These are phyloP conservation scores for maize (Zea mays) DNA, from an alignment of 176 grass and related monocot genomes.

Conservation along the genomic window DNA sequence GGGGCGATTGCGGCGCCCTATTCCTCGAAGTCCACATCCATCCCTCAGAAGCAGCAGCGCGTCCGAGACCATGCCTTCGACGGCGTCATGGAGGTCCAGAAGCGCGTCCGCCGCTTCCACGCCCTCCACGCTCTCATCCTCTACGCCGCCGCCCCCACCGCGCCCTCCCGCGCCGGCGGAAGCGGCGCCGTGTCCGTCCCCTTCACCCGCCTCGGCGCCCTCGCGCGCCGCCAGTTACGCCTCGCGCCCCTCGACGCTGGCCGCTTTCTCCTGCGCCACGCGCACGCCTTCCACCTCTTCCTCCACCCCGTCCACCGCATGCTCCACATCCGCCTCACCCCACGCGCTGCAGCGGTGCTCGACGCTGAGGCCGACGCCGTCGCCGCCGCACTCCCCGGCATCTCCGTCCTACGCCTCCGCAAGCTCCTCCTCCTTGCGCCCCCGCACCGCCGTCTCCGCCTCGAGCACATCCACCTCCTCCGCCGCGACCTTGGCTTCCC, in stretches of 20 bases:
- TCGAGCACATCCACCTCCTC: conserved; percentile 76
- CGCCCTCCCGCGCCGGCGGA: conserved; percentile 13
- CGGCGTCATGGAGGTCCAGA: conserved; percentile 83
- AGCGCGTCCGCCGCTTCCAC: conserved; percentile 66
- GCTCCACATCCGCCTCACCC: conserved; percentile 79
- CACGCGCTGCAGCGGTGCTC: conserved; percentile 53
- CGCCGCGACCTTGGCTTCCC: conserved; percentile 70
- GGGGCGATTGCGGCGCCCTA: neutral
- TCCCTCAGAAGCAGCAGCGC: conserved; percentile 73
- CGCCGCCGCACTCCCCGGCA: conserved; percentile 29
- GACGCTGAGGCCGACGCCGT: conserved; percentile 48
- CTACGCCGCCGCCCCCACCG: conserved; percentile 44
- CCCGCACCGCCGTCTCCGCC: conserved; percentile 57
- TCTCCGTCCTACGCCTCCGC: conserved; percentile 56
- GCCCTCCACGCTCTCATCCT: conserved; percentile 61
- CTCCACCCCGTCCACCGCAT: conserved; percentile 83
- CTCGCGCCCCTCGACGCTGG: conserved; percentile 55
- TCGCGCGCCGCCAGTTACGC: conserved; percentile 68
- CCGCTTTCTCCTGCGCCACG: conserved; percentile 76
- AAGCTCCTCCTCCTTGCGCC: conserved; percentile 75
- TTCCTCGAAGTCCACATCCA: conserved; percentile 75
- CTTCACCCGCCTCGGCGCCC: conserved; percentile 55
- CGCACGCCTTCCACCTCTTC: conserved; percentile 88
- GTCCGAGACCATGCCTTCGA: conserved; percentile 90
- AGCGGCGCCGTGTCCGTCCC: conserved; percentile 46